These are phyloP conservation scores for Phytopythium oedochilum DNA, from an alignment of 352 stramenopile species.

Conservation along the genomic window DNA sequence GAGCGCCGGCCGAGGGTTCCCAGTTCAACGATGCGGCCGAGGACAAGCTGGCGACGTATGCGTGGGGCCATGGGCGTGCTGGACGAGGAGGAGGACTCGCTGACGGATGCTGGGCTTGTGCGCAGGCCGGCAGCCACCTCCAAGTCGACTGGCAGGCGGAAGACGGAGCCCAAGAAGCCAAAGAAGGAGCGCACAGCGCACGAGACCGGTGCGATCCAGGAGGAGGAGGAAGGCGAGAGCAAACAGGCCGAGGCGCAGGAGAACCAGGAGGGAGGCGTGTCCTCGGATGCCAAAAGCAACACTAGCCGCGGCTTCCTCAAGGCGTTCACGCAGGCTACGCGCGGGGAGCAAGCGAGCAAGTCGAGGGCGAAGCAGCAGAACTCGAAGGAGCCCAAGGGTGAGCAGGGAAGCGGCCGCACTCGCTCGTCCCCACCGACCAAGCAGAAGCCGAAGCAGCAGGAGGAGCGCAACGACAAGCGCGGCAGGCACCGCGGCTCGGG, in stretches of 20 bases:
- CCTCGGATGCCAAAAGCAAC: neutral
- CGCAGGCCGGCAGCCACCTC: neutral
- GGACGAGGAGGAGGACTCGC: too few species aligned
- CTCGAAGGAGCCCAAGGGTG: neutral
- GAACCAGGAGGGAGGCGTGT: neutral
- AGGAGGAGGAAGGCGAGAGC: neutral
- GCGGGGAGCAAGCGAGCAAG: constrained; percentile 3
- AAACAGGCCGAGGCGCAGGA: neutral
- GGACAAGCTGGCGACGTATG: neutral
- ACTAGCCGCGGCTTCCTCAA: neutral
- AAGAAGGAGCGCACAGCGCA: neutral
- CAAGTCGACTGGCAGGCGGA: neutral
- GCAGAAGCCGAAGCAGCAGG: constrained; percentile 7
- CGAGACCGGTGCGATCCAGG: neutral
- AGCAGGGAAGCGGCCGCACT: neutral
- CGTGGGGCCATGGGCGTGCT: too few species aligned
- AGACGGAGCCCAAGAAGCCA: neutral
- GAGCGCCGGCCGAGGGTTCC: too few species aligned
- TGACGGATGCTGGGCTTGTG: neutral
- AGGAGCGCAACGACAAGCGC: constrained; percentile 1
- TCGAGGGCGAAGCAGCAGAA: constrained; percentile 7
- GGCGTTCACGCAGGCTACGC: neutral
- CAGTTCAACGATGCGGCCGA: neutral
- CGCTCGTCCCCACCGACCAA: neutral
- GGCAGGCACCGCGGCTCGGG: neutral